Base-by-base conservation (phyloP, 2,329 filamentous ascomycete species). In the Lasiodiplodia theobromae region DNA sequence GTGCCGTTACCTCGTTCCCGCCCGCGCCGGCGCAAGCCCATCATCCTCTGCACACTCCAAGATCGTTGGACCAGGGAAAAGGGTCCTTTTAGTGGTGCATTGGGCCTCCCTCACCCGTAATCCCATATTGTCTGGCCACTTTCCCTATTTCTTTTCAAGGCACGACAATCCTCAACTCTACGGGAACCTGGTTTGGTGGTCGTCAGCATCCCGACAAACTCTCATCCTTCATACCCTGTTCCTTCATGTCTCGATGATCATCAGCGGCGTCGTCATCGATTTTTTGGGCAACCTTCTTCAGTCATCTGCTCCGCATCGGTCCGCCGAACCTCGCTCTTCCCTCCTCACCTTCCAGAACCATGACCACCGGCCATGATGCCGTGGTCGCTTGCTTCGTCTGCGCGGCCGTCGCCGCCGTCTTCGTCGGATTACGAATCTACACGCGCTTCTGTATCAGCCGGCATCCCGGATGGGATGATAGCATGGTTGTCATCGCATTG, bases 401-500 rank as follows among this genome's bases (percentile, higher is more conserved):
- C 44, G 54, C 66, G 8, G 66, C 21, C 16, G 47, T 68, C 7
- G 58, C 67, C 16, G 14, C 38, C 1, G 25, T 63, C 11, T 63
- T 68, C 40, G 67, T 68, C 18, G 57, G 28, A 21, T 31, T 68
- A 8, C 47, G 67, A 16, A 6, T 68, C 16, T 64, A 51, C 14
- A 68, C 67, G 25, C 67, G 67, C 8, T 52, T 68, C 58, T 47
- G 2, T 1, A 51, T 68, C 57, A 63, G 49, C 34, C 67, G 51
- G n/a, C 54, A 68, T 44, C 57, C 60, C 3, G 67, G 67, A 14
- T 56, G 54, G 57, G 67, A 68, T n/a, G 67, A 68, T 12, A 7
- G 21, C 11, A 23, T 68, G 57, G 56, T 68, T 23, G 56, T 53
- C 8, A 16, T 68, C 57, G 57, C 67, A 12, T n/a, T 64, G 37